Percentiles rank a stretch among this genome's conserved stretches.
Conservation (phyloP, 1,284 basidiomycete genomes). For the Retiboletus flavoniger region DNA sequence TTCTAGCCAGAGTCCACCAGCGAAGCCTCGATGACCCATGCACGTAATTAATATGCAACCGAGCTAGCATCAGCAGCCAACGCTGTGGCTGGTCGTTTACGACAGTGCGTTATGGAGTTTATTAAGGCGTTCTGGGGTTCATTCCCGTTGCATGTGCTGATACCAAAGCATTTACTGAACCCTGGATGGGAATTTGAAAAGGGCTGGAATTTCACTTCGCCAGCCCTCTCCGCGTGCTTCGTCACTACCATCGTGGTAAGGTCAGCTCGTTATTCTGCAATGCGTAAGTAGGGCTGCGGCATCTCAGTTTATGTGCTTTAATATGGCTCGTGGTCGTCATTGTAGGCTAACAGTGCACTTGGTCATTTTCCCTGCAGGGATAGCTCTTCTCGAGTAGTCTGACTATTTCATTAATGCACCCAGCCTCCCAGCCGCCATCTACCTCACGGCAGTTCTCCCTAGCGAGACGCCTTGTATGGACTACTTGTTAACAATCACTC, state of each 20-base stretch:
- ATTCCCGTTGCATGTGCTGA: background rate
- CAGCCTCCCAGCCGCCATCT: background rate
- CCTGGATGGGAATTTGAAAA: background rate
- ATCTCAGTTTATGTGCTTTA: background rate
- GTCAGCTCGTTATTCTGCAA: background rate
- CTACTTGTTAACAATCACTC: background rate
- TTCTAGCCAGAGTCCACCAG: background rate
- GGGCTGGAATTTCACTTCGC: too few species aligned
- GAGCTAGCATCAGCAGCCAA: background rate
- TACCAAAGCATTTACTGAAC: background rate
- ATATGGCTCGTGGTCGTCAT: background rate
- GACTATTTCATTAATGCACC: background rate
- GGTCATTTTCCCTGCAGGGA: too few species aligned
- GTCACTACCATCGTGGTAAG: background rate
- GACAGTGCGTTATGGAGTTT: background rate
- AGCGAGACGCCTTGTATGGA: background rate
- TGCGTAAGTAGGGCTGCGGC: too few species aligned
- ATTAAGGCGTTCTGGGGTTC: background rate
- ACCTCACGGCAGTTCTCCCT: background rate
- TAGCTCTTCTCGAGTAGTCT: background rate
- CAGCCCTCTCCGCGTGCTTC: background rate
- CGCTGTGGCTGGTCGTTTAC: background rate
- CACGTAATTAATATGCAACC: background rate
- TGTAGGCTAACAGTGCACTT: background rate
- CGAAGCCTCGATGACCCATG: background rate